Base-by-base conservation (phyloP, 352 stramenopile genomes). In the Globisporangium paddicum region DNA sequence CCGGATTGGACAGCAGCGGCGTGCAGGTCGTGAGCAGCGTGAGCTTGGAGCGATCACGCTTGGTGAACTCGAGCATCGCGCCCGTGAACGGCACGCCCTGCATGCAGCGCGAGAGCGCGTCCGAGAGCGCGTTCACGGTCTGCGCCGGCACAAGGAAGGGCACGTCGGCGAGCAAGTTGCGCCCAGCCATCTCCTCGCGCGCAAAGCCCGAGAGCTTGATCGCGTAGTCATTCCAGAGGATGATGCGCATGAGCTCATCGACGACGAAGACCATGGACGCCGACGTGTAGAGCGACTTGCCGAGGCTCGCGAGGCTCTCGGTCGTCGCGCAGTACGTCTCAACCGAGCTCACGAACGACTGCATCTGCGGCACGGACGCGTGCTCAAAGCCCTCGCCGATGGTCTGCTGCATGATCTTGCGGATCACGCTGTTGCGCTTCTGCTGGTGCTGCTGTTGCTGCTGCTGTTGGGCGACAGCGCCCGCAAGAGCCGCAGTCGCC, bases 201-300 rank as follows among this genome's bases (percentile, higher is more conserved):
- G 75, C 73, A 62, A 82, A 92, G n/a, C 85, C 85, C 34, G 75
- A 75, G 46, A 87, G 67, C 59, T 79, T 76, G n/a, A 90, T 75
- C 0, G 85, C 85, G 38, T 71, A 73, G 55, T 94, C 85, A 55
- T 94, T 94, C 85, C 85, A 94, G 16, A 94, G 62, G 35, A 94
- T 94, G 21, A 94, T 86, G 53, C 85, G 85, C 82, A 92, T 90
- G 40, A 75, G 68, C 46, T 92, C 84, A 54, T 94, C 85, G 37
- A 94, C 74, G 32, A 92, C 85, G 69, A 94, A 93, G 25, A 93
- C 82, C 35, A 93, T 60, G 1, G 81, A 71, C 7, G 73, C 69
- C 0, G 80, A 90, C 63, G 80, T 87, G 63, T 94, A 94, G 2
- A 94, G 71, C 38, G 82, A 91, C 56, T 94, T 94, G 40, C 85